Percentiles rank a stretch among this genome's conserved stretches.
phyloP scores from a whole-genome alignment of 495 filamentous ascomycete species.

The Penicillium roqueforti region DNA sequence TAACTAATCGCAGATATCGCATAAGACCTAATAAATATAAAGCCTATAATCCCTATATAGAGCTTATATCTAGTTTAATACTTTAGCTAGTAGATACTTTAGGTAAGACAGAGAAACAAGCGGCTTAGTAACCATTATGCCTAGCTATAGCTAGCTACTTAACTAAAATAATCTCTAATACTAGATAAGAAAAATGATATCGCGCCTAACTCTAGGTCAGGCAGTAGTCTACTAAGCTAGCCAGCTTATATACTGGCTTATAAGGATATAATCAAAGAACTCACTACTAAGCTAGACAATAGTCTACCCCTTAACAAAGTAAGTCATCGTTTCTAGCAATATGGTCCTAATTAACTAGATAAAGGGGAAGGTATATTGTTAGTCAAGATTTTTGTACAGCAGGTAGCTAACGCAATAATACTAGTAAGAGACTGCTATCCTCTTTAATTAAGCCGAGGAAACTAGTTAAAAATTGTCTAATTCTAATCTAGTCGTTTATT shows the following conservation, averaged over 20 bases:
- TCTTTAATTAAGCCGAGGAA: background rate
- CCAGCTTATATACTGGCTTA: constrained; percentile 56
- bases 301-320: constrained; percentile 54
- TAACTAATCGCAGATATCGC: too few species aligned
- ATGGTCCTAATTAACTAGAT: constrained; percentile 54
- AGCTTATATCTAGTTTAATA: too few species aligned
- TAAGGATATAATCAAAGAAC: constrained; percentile 48
- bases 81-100: too few species aligned
- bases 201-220: constrained; percentile 1
- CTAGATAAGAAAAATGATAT: constrained; percentile 1
- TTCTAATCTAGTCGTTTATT: constrained; percentile 23
- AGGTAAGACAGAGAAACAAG: too few species aligned
- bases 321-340: constrained; percentile 43
- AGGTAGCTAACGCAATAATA: constrained; percentile 58
- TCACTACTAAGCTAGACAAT: constrained; percentile 48
- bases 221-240: constrained; percentile 36
- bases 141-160: background rate
- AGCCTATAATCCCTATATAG: too few species aligned
- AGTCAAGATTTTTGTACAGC: constrained; percentile 46
- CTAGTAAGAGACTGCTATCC: constrained; percentile 29
- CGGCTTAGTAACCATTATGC: too few species aligned
- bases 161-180: background rate
- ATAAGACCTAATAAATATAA: too few species aligned
- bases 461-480: constrained; percentile 8
- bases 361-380: constrained; percentile 46